Evolutionary conservation across 768 basidiomycete species (phyloP), one percentile per base, ranked within the genome.

Genomic region (Udeniomyces megalosporus): DNA sequence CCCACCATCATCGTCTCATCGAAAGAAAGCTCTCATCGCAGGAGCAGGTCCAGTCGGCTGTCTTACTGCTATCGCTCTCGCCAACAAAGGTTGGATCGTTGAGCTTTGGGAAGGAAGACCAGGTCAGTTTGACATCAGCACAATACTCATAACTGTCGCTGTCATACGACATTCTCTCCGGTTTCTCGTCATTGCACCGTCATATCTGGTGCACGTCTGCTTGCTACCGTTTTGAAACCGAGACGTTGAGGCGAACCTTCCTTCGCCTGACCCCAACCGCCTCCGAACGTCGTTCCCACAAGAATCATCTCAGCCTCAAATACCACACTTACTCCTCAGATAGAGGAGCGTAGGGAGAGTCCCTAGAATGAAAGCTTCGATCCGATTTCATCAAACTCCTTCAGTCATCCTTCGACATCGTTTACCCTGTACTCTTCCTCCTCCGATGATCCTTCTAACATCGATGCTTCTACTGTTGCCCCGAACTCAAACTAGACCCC

Each of bases 41-140:
- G 93, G 93, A 45, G 92, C 85, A 58, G 93, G 93, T 0, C 92
- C 93, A 8, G 93, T 99, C 17, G 93, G 93, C 26, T 91, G 90
- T 71, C 84, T 97, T 26, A 80, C 84, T 35, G 91, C 93, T 15
- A 78, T 92, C 54, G 80, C 85, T 59, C 78, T 99, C 48, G 85
- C 88, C 56, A 86, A 86, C 68, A 79, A 81, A 70, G 92, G 91
- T 54, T 99, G 91, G 70, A 46, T 72, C 67, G 64, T 66, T 4
- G n/a, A 47, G 50, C 35, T 57, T 29, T 56, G 51, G 58, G 63
- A 67, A 28, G 56, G 31, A 26, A 26, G 63, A n/a, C 53, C 58
- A 24, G 65, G 60, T 58, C 22, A 31, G 64, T 60, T 49, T 49
- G n/a, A n/a, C n/a, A n/a, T n/a, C n/a, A n/a, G n/a, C n/a, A n/a